These are phyloP conservation scores for Yarrowia porcina DNA, from an alignment of 805 yeast genomes.

Conservation along the genomic window DNA sequence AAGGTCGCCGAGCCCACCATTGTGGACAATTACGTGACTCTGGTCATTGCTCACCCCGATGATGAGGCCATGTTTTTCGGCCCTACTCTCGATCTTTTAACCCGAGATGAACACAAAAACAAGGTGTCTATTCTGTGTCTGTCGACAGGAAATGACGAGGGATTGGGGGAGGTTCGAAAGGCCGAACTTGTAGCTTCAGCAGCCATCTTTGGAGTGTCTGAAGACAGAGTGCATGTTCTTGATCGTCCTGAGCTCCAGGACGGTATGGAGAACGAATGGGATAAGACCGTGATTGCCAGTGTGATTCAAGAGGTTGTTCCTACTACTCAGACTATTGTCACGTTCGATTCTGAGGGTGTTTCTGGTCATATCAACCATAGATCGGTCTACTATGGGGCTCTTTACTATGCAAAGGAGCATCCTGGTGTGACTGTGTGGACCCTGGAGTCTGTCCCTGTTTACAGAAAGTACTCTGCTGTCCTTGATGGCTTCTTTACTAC, in stretches of 20 bases:
- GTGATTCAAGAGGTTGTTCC: constrained; percentile 32
- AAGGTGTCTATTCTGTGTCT: constrained; percentile 61
- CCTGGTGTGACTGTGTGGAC: constrained; percentile 32
- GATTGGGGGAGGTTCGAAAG: constrained; percentile 61
- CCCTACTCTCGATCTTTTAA: constrained; percentile 62
- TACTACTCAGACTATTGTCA: constrained; percentile 48
- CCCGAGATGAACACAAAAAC: constrained; percentile 49
- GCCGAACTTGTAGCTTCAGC: constrained; percentile 59
- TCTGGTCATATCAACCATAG: constrained; percentile 87
- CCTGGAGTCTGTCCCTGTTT: constrained; percentile 38
- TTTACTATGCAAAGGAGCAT: constrained; percentile 25
- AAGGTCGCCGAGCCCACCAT: background rate
- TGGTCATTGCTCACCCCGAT: constrained; percentile 92
- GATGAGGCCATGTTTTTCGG: constrained; percentile 98
- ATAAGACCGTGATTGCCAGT: constrained; percentile 41
- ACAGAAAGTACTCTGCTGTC: constrained; percentile 39
- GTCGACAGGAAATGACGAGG: constrained; percentile 73
- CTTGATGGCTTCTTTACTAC: constrained; percentile 38
- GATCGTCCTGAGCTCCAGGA: constrained; percentile 57
- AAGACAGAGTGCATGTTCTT: constrained; percentile 45
- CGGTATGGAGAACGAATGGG: constrained; percentile 69
- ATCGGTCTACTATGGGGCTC: constrained; percentile 33
- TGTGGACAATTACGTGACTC: constrained; percentile 33
- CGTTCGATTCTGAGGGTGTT: constrained; percentile 81
- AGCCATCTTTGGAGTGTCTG: constrained; percentile 49